phyloP scores from a whole-genome alignment of 345 rosid species.

The Brassica nigra region DNA sequence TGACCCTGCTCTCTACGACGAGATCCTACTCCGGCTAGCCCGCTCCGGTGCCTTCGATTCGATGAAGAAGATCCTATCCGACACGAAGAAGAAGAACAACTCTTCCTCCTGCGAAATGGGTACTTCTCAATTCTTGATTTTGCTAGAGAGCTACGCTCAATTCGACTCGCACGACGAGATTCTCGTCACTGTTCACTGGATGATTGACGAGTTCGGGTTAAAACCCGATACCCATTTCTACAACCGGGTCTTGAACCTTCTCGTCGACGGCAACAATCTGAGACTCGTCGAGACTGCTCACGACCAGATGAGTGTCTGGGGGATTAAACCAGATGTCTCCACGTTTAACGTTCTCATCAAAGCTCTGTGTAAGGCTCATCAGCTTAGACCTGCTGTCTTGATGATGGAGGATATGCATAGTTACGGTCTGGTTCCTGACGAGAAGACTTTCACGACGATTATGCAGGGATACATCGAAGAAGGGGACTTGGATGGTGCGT shows the following conservation, averaged over 20 bases:
- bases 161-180: slow-evolving; percentile 65
- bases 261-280: slow-evolving; percentile 74
- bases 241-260: slow-evolving; percentile 74
- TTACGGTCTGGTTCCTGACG: slow-evolving; percentile 70
- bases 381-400: slow-evolving; percentile 75
- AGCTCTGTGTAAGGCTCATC: slow-evolving; percentile 87
- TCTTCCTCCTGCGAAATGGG: slow-evolving; percentile 48
- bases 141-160: slow-evolving; percentile 61
- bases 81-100: slow-evolving; percentile 54
- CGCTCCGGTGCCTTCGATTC: slow-evolving; percentile 71
- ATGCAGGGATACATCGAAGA: slow-evolving; percentile 90
- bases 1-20: slow-evolving; percentile 54
- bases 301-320: slow-evolving; percentile 55
- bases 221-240: slow-evolving; percentile 62
- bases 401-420: slow-evolving; percentile 89
- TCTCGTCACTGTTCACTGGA: slow-evolving; percentile 48
- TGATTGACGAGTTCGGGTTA: slow-evolving; percentile 62
- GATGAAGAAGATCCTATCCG: slow-evolving; percentile 55
- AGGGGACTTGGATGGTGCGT: slow-evolving; percentile 76
- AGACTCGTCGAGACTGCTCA: slow-evolving; percentile 76
- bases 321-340: slow-evolving; percentile 71
- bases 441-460: slow-evolving; percentile 79
- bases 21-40: slow-evolving; percentile 66
- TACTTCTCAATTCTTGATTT: slow-evolving; percentile 53
- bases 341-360: slow-evolving; percentile 83